phyloP scores from a whole-genome alignment of 2,329 filamentous ascomycete genomes.

The Aspergillus arachidicola region DNA sequence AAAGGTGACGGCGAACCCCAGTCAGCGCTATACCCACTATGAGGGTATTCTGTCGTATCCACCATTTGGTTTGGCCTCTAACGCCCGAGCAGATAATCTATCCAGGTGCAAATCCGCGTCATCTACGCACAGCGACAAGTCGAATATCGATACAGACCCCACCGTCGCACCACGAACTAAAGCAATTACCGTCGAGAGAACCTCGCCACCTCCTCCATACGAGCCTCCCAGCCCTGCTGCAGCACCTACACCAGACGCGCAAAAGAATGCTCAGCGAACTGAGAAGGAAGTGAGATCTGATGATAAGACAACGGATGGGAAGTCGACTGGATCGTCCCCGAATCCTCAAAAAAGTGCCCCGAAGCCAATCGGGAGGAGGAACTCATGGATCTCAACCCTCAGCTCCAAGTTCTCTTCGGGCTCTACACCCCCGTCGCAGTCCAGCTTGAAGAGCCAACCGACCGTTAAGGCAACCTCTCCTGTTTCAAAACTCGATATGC shows the following conservation, averaged over 20 bases:
- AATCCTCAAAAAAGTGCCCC: conserved; percentile 29
- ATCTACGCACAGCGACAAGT: conserved; percentile 32
- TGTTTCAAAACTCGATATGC: conserved; percentile 36
- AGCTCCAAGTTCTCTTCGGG: conserved; percentile 84
- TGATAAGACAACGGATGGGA: conserved; percentile 27
- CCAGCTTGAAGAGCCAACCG: conserved; percentile 33
- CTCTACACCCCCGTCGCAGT: conserved; percentile 44
- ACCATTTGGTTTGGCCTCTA: conserved; percentile 2
- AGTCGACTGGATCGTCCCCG: conserved; percentile 23
- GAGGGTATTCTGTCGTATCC: background rate
- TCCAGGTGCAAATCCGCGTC: conserved; percentile 41
- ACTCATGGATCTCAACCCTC: conserved; percentile 91
- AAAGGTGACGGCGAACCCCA: conserved; percentile 63
- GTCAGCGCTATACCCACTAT: background rate
- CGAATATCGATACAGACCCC: conserved; percentile 26
- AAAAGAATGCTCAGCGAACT: conserved; percentile 17
- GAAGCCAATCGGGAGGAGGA: conserved; percentile 57
- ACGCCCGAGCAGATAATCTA: conserved; percentile 31
- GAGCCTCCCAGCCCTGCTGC: conserved; percentile 14
- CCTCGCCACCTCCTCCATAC: conserved; percentile 19
- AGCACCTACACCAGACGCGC: conserved; percentile 18
- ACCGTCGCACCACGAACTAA: conserved; percentile 18
- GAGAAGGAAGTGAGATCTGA: conserved; percentile 22
- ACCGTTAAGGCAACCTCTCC: conserved; percentile 37
- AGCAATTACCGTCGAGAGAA: conserved; percentile 26